Evolutionary conservation across 805 yeast species (phyloP).

Genomic region (Teunomyces lycoperdinae): DNA sequence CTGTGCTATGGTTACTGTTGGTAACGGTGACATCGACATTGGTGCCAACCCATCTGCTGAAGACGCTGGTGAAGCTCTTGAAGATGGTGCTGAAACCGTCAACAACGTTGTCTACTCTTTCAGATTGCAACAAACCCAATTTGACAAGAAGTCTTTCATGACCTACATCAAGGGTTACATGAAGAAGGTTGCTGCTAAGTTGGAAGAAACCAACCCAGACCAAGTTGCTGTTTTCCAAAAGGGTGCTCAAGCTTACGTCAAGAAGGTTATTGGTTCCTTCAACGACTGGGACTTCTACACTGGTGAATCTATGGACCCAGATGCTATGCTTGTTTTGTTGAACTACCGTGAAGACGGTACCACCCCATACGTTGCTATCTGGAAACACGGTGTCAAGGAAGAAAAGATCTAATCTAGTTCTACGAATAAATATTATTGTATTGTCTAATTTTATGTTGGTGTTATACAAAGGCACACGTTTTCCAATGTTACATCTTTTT

Average conservation of each 20-base stretch:
- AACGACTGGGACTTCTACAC: constrained; percentile 99
- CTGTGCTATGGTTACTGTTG: constrained; percentile 87
- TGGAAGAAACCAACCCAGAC: constrained; percentile 89
- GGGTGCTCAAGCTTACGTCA: constrained; percentile 95
- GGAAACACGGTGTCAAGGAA: constrained; percentile 96
- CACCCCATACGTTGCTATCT: constrained; percentile 95
- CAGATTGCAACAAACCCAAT: constrained; percentile 93
- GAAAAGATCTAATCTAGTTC: constrained; percentile 66
- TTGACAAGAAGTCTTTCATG: constrained; percentile 97
- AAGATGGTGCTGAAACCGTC: constrained; percentile 84
- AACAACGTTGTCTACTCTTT: constrained; percentile 98
- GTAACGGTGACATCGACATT: constrained; percentile 91
- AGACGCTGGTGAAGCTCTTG: constrained; percentile 80
- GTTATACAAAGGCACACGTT: constrained; percentile 50
- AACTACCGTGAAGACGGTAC: constrained; percentile 99
- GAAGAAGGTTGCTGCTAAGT: constrained; percentile 90
- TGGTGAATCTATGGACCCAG: constrained; percentile 99
- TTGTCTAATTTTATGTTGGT: background rate
- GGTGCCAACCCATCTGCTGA: constrained; percentile 99
- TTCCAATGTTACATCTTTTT: constrained; percentile 59
- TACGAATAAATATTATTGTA: constrained; percentile 1
- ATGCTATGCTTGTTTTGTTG: constrained; percentile 94
- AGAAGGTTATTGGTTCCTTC: constrained; percentile 94
- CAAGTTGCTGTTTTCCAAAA: constrained; percentile 86
- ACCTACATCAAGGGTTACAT: constrained; percentile 98